Evolutionary conservation across 352 stramenopile species (phyloP).

Genomic region (Phytopythium chamaehyphon): DNA sequence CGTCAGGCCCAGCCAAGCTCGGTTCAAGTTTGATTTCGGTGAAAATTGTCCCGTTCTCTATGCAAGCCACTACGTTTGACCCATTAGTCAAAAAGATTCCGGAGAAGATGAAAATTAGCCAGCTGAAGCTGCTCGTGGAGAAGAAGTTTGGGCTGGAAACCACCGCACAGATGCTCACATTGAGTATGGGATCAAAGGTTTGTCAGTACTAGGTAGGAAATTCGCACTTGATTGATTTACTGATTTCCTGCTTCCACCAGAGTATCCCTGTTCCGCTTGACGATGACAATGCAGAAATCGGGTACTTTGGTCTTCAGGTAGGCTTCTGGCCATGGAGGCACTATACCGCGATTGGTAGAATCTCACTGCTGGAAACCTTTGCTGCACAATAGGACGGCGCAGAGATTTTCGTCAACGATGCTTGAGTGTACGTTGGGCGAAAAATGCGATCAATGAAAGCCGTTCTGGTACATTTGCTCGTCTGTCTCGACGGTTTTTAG

Average conservation of each 20-base stretch:
- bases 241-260: conserved; percentile 14
- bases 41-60: conserved; percentile 69
- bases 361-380: conserved; percentile 3
- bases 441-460: too few species aligned
- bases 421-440: conserved; percentile 1
- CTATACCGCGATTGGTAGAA: not conserved
- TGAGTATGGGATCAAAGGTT: conserved; percentile 53
- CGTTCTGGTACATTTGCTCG: too few species aligned
- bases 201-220: not conserved
- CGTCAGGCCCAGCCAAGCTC: conserved; percentile 33
- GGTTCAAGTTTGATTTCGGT: conserved; percentile 56
- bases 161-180: conserved; percentile 51
- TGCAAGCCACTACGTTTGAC: conserved; percentile 63
- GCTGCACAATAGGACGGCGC: conserved; percentile 39
- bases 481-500: too few species aligned
- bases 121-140: conserved; percentile 66
- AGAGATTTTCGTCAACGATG: conserved; percentile 27
- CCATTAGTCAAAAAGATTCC: conserved; percentile 64
- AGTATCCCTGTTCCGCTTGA: conserved; percentile 65
- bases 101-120: conserved; percentile 71
- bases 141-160: conserved; percentile 68
- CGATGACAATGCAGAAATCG: conserved; percentile 63
- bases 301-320: conserved; percentile 76
- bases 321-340: not conserved
- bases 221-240: not conserved